A percentile compares a stretch with the other conserved stretches of the same genome.
Evolutionary conservation across 106 monocot species (phyloP).

Genomic region (Dendrobium nobile): DNA sequence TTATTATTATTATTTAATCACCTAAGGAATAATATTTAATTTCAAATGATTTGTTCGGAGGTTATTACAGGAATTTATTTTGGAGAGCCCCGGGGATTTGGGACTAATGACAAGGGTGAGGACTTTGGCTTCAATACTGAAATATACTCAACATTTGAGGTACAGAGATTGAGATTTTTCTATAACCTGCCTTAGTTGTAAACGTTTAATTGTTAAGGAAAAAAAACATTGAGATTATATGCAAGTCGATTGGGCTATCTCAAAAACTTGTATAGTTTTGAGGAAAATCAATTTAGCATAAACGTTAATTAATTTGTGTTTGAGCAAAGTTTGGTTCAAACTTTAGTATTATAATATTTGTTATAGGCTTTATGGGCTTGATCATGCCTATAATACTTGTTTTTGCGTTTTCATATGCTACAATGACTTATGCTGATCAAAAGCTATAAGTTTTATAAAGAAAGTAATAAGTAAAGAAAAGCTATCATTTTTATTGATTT

Average conservation of each 20-base stretch:
- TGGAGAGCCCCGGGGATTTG: constrained; percentile 90
- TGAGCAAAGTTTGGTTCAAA: neutral
- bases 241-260: neutral
- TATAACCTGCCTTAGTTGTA: neutral
- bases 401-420: neutral
- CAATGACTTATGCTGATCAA: neutral
- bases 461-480: neutral
- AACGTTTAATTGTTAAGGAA: neutral
- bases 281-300: neutral
- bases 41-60: neutral
- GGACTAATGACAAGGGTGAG: constrained; percentile 70
- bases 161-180: constrained; percentile 17
- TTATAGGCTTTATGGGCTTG: neutral
- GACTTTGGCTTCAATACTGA: constrained; percentile 89
- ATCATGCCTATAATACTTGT: neutral
- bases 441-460: neutral
- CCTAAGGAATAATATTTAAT: neutral
- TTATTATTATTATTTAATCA: neutral
- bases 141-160: constrained; percentile 78
- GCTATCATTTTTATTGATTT: neutral
- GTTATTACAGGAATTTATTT: constrained; percentile 74
- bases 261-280: neutral
- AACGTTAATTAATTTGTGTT: neutral
- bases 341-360: neutral
- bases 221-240: neutral